Evolutionary conservation across 805 yeast genomes (phyloP).

Genomic region (Zygotorulaspora sp.): DNA sequence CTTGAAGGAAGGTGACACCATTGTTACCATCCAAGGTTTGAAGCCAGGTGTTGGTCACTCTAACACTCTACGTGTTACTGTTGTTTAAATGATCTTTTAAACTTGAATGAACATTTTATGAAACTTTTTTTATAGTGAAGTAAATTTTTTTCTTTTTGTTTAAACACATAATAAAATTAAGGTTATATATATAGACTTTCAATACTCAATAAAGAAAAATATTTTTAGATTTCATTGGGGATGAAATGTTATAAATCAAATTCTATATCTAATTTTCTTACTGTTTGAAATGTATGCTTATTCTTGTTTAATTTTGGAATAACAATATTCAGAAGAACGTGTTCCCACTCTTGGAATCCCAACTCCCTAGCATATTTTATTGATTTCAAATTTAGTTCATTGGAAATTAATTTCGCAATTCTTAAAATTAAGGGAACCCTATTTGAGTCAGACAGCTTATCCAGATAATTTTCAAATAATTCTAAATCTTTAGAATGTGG

Average conservation of each 20-base stretch:
- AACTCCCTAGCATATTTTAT: conserved; percentile 3
- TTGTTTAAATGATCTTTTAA: conserved; percentile 45
- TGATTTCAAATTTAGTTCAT: conserved; percentile 18
- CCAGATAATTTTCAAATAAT: conserved; percentile 36
- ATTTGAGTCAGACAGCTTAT: conserved; percentile 28
- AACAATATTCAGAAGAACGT: conserved; percentile 20
- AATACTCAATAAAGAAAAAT: too few relatives aligned
- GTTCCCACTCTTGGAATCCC: conserved; percentile 34
- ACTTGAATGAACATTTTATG: conserved; percentile 3
- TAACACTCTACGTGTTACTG: conserved; percentile 91
- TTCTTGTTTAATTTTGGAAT: conserved; percentile 28
- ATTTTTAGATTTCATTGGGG: not conserved
- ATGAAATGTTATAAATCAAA: conserved; percentile 17
- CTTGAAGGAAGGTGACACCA: conserved; percentile 79
- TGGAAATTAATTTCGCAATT: conserved; percentile 23
- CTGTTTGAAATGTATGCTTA: conserved; percentile 23
- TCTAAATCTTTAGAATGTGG: conserved; percentile 41
- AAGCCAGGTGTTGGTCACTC: conserved; percentile 98
- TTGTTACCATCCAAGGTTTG: conserved; percentile 97
- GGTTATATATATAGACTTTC: not conserved
- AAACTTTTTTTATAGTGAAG: conserved; percentile 2
- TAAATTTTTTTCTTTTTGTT: conserved; percentile 1
- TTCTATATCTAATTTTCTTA: conserved; percentile 23
- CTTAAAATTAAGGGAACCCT: conserved; percentile 25
- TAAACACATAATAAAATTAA: not conserved